A percentile compares a stretch with the other conserved stretches of the same genome.
Evolutionary conservation across 2,329 filamentous ascomycete genomes (phyloP).

Genomic region (Nemania diffusa): DNA sequence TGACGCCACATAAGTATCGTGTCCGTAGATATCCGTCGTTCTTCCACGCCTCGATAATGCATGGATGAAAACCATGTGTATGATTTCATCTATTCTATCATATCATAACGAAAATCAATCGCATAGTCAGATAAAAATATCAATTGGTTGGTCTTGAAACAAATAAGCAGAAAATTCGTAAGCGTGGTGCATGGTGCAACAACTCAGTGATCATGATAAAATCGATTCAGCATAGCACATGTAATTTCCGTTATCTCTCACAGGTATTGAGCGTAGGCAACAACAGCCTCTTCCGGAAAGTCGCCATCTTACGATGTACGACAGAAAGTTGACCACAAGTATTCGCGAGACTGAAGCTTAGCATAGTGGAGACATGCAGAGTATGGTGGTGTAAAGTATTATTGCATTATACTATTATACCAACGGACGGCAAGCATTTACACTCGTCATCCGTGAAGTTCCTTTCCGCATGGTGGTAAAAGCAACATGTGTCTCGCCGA

Average conservation of each 20-base stretch:
- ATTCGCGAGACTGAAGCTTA: not conserved
- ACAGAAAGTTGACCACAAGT: not conserved
- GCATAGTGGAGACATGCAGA: not conserved
- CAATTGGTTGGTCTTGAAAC: not conserved
- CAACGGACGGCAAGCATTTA: conserved; percentile 15
- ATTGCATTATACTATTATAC: conserved; percentile 36
- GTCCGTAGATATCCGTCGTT: not conserved
- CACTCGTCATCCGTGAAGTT: conserved; percentile 28
- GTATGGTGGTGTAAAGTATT: conserved; percentile 25
- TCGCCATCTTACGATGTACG: not conserved
- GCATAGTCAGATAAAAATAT: not conserved
- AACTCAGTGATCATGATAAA: not conserved
- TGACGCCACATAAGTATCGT: not conserved
- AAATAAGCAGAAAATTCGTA: not conserved
- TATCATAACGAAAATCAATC: not conserved
- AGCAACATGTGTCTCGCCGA: conserved; percentile 22
- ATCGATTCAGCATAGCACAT: not conserved
- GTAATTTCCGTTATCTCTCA: not conserved
- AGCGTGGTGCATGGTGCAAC: not conserved
- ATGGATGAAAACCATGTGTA: not conserved
- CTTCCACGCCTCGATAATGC: no score
- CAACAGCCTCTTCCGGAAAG: not conserved
- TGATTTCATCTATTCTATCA: not conserved
- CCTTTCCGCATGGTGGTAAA: conserved; percentile 19
- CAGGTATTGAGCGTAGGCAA: not conserved